Conservation (phyloP, 257 asterid species). For the Ilex asprella region DNA sequence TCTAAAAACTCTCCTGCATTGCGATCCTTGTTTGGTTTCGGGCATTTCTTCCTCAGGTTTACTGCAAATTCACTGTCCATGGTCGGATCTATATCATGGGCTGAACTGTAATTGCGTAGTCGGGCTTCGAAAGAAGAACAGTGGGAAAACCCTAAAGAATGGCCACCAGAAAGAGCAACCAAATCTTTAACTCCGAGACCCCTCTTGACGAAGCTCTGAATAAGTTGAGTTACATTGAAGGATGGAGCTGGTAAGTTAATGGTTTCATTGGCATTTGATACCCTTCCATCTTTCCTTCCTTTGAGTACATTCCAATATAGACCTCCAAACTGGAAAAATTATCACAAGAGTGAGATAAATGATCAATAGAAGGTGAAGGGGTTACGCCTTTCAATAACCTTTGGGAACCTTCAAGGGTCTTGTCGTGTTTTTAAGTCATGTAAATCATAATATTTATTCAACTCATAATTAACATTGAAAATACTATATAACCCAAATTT, state of each 20-base stretch:
- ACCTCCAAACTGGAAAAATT: conserved; percentile 48
- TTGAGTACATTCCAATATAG: conserved; percentile 56
- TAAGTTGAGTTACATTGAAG: conserved; percentile 48
- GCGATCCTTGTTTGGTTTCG: conserved; percentile 29
- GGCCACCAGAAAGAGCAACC: conserved; percentile 70
- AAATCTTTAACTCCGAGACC: conserved; percentile 53
- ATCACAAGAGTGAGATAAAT: neutral
- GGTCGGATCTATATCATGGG: conserved; percentile 54
- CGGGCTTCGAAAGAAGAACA: conserved; percentile 71
- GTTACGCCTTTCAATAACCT: neutral
- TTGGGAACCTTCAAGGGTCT: too few relatives aligned
- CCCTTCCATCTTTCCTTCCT: conserved; percentile 65
- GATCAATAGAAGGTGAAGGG: neutral
- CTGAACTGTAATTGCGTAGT: conserved; percentile 51
- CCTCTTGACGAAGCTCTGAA: conserved; percentile 44
- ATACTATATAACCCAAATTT: too few relatives aligned
- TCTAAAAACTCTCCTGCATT: conserved; percentile 64
- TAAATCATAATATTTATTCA: too few relatives aligned
- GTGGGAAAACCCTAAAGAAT: conserved; percentile 75
- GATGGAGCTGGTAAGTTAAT: conserved; percentile 58
- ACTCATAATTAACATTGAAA: too few relatives aligned
- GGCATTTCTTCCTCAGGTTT: conserved; percentile 41
- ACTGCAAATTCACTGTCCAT: conserved; percentile 36
- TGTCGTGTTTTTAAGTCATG: too few relatives aligned
- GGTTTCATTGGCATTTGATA: conserved; percentile 60